Percentiles rank a stretch among this genome's conserved stretches.
phyloP scores from a whole-genome alignment of 2,329 filamentous ascomycete species.

The Onygenales sp. region DNA sequence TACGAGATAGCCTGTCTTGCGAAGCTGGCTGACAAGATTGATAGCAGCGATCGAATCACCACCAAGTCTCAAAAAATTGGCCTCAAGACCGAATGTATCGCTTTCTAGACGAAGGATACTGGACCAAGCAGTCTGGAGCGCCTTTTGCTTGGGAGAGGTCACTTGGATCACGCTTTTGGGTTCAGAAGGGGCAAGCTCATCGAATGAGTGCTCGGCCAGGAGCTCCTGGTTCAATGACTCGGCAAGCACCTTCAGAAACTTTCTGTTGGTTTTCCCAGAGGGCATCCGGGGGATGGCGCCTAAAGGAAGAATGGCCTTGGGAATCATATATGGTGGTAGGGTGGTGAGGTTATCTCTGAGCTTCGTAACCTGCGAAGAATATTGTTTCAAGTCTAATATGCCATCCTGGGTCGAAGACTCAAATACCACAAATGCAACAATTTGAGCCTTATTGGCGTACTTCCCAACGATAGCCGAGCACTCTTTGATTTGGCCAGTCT shows the following conservation, averaged over 20 bases:
- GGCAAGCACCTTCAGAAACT: background rate
- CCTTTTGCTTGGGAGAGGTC: no score
- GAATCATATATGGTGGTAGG: slow-evolving; percentile 24
- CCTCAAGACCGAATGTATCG: background rate
- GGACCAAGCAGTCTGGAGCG: background rate
- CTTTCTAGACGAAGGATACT: background rate
- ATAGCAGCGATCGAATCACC: slow-evolving; percentile 15
- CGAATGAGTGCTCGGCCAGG: slow-evolving; percentile 16
- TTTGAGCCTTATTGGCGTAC: background rate
- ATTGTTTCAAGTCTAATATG: background rate
- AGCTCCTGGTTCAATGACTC: background rate
- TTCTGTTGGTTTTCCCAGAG: slow-evolving; percentile 3
- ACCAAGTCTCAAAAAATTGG: slow-evolving; percentile 9
- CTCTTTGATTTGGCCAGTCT: background rate
- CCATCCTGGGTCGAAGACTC: background rate
- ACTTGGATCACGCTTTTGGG: slow-evolving; percentile 44
- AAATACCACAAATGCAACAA: background rate
- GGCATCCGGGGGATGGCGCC: background rate
- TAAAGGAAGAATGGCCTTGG: background rate
- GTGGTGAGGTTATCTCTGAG: slow-evolving; percentile 8
- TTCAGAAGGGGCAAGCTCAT: slow-evolving; percentile 38
- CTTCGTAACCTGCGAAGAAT: slow-evolving; percentile 44
- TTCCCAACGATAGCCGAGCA: background rate
- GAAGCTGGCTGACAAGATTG: slow-evolving; percentile 9
- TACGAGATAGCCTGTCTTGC: slow-evolving; percentile 7